phyloP scores from a whole-genome alignment of 192 early-diverging fungal species.

The Coemansia asiatica region DNA sequence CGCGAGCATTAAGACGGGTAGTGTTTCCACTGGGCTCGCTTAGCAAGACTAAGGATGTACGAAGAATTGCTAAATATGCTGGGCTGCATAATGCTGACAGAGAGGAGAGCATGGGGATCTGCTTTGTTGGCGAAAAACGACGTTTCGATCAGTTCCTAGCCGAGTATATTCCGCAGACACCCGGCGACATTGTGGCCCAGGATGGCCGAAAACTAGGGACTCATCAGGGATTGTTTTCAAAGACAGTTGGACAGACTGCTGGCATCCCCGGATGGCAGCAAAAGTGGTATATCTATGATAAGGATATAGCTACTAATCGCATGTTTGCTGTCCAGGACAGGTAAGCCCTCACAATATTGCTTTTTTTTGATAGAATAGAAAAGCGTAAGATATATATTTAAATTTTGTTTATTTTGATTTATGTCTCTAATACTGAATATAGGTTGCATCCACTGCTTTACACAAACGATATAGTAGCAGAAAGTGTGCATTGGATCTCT shows the following conservation, averaged over 20 bases:
- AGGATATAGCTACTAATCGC: conserved; percentile 62
- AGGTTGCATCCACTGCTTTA: too few species aligned
- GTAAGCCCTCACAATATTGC: conserved; percentile 54
- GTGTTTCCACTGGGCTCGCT: conserved; percentile 84
- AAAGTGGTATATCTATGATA: conserved; percentile 76
- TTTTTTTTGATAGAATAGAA: too few species aligned
- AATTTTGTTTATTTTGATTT: too few species aligned
- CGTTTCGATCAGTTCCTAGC: conserved; percentile 77
- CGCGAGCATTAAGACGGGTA: conserved; percentile 30
- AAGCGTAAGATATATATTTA: too few species aligned
- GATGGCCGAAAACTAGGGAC: conserved; percentile 30
- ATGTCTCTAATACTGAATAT: too few species aligned
- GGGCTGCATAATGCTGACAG: conserved; percentile 62
- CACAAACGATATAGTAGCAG: too few species aligned
- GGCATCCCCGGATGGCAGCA: conserved; percentile 61
- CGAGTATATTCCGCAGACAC: conserved; percentile 56
- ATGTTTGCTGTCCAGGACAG: conserved; percentile 69
- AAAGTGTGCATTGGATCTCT: too few species aligned
- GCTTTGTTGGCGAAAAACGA: conserved; percentile 84
- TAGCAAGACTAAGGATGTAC: conserved; percentile 67
- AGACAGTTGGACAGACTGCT: conserved; percentile 81
- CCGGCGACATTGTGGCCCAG: conserved; percentile 47
- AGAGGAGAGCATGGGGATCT: conserved; percentile 96
- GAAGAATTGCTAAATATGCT: conserved; percentile 60
- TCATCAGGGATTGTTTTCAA: conserved; percentile 69